Percentiles rank a stretch among this genome's conserved stretches.
These are phyloP conservation scores for Boletus rubroflammeus DNA, from an alignment of 768 basidiomycete genomes.

Conservation along the genomic window DNA sequence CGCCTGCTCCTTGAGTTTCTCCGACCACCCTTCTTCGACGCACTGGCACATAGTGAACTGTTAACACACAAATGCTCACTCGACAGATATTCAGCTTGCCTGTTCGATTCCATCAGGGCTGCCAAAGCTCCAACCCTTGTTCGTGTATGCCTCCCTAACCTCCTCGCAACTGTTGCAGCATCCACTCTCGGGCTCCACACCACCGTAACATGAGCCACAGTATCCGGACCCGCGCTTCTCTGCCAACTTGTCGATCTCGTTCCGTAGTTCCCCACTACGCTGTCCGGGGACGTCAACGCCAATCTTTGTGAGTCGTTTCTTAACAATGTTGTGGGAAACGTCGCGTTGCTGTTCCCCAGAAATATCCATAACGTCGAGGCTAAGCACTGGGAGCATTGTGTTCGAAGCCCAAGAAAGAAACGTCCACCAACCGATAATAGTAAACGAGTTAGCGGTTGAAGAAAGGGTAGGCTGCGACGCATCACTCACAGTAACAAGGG, in stretches of 20 bases:
- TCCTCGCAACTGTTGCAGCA: slow-evolving; percentile 98
- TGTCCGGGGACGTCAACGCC: slow-evolving; percentile 60
- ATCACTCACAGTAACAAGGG: slow-evolving; percentile 87
- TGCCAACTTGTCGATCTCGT: slow-evolving; percentile 82
- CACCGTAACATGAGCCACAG: slow-evolving; percentile 97
- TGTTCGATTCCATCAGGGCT: slow-evolving; percentile 92
- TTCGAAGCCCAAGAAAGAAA: not conserved
- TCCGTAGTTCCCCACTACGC: slow-evolving; percentile 63
- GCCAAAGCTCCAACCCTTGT: slow-evolving; percentile 92
- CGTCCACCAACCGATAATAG: not conserved
- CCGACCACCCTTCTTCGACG: slow-evolving; percentile 89
- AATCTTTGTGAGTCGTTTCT: slow-evolving; percentile 64
- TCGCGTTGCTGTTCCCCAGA: slow-evolving; percentile 93
- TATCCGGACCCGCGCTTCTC: slow-evolving; percentile 58
- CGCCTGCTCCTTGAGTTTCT: slow-evolving; percentile 88
- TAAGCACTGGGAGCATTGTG: slow-evolving; percentile 63
- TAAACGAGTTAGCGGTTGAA: not conserved
- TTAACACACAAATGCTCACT: not conserved
- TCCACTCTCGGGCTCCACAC: slow-evolving; percentile 64
- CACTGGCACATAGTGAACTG: slow-evolving; percentile 52
- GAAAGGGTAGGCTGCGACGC: not conserved
- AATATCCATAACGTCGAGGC: slow-evolving; percentile 97
- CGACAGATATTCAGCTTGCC: slow-evolving; percentile 42
- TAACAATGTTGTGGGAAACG: slow-evolving; percentile 83
- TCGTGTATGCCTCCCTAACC: slow-evolving; percentile 84